phyloP scores from a whole-genome alignment of 805 yeast species.

The Spathaspora arborariae region DNA sequence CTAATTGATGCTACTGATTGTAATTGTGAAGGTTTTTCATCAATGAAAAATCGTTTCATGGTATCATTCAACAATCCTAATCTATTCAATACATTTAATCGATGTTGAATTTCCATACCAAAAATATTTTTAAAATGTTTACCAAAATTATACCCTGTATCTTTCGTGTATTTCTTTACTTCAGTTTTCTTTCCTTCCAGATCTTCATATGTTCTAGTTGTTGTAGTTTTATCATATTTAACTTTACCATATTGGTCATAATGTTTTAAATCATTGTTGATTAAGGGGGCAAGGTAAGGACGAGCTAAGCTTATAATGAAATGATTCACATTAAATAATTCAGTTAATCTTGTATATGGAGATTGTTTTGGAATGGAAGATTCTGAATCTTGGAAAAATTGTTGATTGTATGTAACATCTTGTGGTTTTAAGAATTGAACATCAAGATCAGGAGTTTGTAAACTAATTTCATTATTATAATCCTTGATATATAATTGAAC shows the following conservation, averaged over 20 bases:
- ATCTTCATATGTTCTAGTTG: constrained; percentile 6
- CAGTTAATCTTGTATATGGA: constrained; percentile 86
- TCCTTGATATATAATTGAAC: constrained; percentile 58
- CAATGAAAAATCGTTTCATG: constrained; percentile 74
- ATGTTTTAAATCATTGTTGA: constrained; percentile 79
- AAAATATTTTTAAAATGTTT: constrained; percentile 48
- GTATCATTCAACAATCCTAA: constrained; percentile 70
- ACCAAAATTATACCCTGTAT: constrained; percentile 26
- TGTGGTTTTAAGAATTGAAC: constrained; percentile 41
- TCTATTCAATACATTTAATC: constrained; percentile 75
- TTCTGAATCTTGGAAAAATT: constrained; percentile 26
- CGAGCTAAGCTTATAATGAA: constrained; percentile 88
- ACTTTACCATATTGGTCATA: constrained; percentile 37
- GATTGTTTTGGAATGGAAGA: constrained; percentile 23
- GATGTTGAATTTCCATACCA: constrained; percentile 78
- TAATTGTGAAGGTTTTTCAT: constrained; percentile 74
- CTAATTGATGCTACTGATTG: constrained; percentile 56
- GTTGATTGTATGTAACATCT: constrained; percentile 45
- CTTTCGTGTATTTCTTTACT: constrained; percentile 22
- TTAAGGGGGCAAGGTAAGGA: constrained; percentile 88
- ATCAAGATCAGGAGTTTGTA: constrained; percentile 40
- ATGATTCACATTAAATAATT: constrained; percentile 91
- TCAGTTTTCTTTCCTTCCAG: constrained; percentile 1
- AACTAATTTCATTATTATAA: constrained; percentile 58
- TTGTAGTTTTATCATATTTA: constrained; percentile 13